Evolutionary conservation across 208 protist species (phyloP), one percentile per base, ranked within the genome.

Genomic region (Acanthamoeba lenticulata): DNA sequence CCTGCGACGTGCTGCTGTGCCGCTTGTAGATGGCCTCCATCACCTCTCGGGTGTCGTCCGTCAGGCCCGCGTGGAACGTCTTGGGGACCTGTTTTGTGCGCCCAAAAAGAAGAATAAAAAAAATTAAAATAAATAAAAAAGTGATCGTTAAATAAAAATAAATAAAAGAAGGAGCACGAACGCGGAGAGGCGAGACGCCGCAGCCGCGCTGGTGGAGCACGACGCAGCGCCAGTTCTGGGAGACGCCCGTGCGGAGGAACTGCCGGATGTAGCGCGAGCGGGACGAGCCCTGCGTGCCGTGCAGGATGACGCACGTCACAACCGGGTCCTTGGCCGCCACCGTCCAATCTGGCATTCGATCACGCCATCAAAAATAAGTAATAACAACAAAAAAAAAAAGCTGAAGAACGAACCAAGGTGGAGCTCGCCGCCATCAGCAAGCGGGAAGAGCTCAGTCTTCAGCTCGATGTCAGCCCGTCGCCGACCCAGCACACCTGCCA

Each of bases 191-290:
- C 34, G 81, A 90, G 13, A n/a, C n/a, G 36, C 81, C 81, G 38
- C 81, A 90, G 47, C 81, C 81, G 47, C 81, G 81, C 52, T 57
- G 49, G 52, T 90, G 81, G 29, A 90, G 36, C 4, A 90, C 81
- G 5, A 90, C 81, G 81, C 81, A 90, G 0, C 81, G 81, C 45
- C 45, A 90, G 81, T 67, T 83, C 19, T 83, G 34, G 21, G 36
- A 34, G 4, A 83, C 72, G 2, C 72, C 72, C 42, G 34, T 83
- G 29, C 72, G 72, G 13, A 83, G 24, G 72, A 83, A 83, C 72
- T 83, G 72, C 42, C 81, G 15, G 27, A 90, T 90, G 38, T 90
- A 90, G 42, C 81, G 81, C 29, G 81, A 90, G 24, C 81, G 42
- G 13, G 81, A 90, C 15, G 49, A 69, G 49, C 81, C 81, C 45